These are phyloP conservation scores for Cytospora piceicola DNA, from an alignment of 2,329 filamentous ascomycete species.

Conservation along the genomic window DNA sequence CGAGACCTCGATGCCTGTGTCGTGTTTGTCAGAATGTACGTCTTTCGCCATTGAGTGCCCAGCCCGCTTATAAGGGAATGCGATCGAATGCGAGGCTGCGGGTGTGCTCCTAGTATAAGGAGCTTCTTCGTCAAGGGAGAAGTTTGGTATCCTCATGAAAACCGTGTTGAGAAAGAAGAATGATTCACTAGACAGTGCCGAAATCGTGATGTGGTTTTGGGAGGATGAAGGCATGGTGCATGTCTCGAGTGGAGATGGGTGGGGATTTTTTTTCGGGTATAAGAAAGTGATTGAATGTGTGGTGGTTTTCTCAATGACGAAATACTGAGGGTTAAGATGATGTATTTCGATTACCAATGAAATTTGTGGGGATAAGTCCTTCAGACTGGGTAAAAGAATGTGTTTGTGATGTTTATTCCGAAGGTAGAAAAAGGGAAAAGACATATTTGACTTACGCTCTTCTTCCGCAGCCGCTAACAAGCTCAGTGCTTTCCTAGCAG, in stretches of 20 bases:
- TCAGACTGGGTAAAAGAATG: background rate
- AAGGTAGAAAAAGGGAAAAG: background rate
- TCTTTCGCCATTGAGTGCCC: background rate
- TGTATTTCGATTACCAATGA: background rate
- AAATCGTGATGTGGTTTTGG: background rate
- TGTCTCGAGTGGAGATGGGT: background rate
- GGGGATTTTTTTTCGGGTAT: too few species aligned
- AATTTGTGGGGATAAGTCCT: background rate
- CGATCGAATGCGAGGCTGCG: background rate
- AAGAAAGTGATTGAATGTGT: background rate
- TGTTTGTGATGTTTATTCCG: background rate
- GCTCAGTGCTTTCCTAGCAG: slow-evolving; percentile 55
- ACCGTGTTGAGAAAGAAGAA: background rate
- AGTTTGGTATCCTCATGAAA: background rate
- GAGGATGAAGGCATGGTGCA: background rate
- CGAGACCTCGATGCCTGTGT: slow-evolving; percentile 56
- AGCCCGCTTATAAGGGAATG: background rate
- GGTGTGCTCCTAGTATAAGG: too few species aligned
- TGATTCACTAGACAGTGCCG: background rate
- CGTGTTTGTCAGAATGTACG: background rate
- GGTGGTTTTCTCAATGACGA: background rate
- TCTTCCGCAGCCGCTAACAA: slow-evolving; percentile 76
- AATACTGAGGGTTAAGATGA: background rate
- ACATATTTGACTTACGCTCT: slow-evolving; percentile 64
- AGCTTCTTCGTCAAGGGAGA: background rate